phyloP scores from a whole-genome alignment of 139 green algal genomes.

The Haematococcus lacustris region DNA sequence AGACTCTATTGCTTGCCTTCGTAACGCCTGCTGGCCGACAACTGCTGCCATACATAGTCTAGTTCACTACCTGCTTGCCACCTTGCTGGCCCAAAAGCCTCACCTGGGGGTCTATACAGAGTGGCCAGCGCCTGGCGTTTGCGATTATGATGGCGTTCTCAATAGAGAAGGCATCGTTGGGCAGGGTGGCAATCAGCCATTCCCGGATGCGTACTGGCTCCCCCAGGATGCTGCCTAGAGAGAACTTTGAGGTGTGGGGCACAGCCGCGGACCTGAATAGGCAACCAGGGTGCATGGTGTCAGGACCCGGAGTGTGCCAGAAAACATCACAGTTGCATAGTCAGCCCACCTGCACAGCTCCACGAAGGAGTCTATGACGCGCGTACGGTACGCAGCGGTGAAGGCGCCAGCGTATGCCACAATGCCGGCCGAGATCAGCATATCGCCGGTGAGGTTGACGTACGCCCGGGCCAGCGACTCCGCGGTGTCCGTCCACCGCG shows the following conservation, averaged over 20 bases:
- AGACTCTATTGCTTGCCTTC: neutral
- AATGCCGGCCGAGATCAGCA: slow-evolving; percentile 58
- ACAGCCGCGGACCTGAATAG: slow-evolving; percentile 21
- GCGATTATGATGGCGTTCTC: slow-evolving; percentile 69
- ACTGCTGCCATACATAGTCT: neutral
- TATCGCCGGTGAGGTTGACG: slow-evolving; percentile 69
- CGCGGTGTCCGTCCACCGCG: slow-evolving; percentile 56
- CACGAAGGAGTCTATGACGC: slow-evolving; percentile 40
- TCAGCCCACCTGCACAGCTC: slow-evolving; percentile 30
- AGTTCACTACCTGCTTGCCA: neutral
- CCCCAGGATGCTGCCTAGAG: slow-evolving; percentile 40
- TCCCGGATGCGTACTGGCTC: slow-evolving; percentile 45
- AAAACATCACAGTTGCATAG: neutral
- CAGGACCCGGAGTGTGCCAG: neutral
- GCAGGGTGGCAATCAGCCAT: slow-evolving; percentile 58
- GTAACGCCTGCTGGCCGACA: neutral
- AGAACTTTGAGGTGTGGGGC: slow-evolving; percentile 41
- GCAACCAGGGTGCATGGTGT: neutral
- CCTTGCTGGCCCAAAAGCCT: neutral
- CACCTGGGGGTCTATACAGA: slow-evolving; percentile 66
- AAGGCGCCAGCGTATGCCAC: slow-evolving; percentile 70
- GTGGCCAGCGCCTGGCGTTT: slow-evolving; percentile 57
- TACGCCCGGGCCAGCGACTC: slow-evolving; percentile 34
- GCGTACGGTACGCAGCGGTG: slow-evolving; percentile 49
- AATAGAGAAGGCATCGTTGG: slow-evolving; percentile 62